Evolutionary conservation across 768 basidiomycete species (phyloP).

Genomic region (Leccinum subtestaceum): DNA sequence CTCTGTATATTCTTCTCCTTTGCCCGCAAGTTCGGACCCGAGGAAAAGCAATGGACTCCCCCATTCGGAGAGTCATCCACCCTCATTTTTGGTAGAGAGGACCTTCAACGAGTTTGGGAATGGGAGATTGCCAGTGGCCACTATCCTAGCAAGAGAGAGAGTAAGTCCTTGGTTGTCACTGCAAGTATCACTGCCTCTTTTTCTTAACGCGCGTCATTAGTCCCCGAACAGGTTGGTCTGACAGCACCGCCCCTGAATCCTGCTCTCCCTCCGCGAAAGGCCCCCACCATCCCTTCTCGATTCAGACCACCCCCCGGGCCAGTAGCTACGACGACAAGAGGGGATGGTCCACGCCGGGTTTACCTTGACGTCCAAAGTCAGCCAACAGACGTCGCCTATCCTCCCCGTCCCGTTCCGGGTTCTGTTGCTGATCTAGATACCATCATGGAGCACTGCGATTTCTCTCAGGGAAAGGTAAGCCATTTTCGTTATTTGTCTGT

Average conservation of each 20-base stretch:
- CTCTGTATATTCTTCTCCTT: slow-evolving; percentile 60
- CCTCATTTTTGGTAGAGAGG: slow-evolving; percentile 70
- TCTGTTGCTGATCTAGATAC: slow-evolving; percentile 86
- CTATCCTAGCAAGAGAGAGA: slow-evolving; percentile 78
- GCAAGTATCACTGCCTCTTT: not conserved
- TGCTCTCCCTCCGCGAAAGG: slow-evolving; percentile 59
- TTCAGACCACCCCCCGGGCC: slow-evolving; percentile 46
- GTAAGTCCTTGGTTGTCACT: slow-evolving; percentile 44
- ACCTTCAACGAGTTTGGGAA: slow-evolving; percentile 88
- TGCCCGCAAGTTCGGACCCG: slow-evolving; percentile 56
- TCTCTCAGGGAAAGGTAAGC: slow-evolving; percentile 68
- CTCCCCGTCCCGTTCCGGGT: slow-evolving; percentile 82
- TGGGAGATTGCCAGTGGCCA: slow-evolving; percentile 96
- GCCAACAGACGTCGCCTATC: slow-evolving; percentile 69
- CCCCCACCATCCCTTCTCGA: slow-evolving; percentile 44
- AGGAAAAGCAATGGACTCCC: slow-evolving; percentile 62
- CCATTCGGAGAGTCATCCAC: slow-evolving; percentile 63
- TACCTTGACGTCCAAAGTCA: slow-evolving; percentile 71
- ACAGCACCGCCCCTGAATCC: slow-evolving; percentile 62
- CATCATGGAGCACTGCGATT: slow-evolving; percentile 92
- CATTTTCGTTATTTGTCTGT: not conserved
- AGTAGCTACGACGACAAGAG: slow-evolving; percentile 57
- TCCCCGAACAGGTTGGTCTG: slow-evolving; percentile 68
- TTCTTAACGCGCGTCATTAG: slow-evolving; percentile 35
- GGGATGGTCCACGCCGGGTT: slow-evolving; percentile 72